phyloP scores from a whole-genome alignment of 257 asterid species.

The Euphrasia confusa region DNA sequence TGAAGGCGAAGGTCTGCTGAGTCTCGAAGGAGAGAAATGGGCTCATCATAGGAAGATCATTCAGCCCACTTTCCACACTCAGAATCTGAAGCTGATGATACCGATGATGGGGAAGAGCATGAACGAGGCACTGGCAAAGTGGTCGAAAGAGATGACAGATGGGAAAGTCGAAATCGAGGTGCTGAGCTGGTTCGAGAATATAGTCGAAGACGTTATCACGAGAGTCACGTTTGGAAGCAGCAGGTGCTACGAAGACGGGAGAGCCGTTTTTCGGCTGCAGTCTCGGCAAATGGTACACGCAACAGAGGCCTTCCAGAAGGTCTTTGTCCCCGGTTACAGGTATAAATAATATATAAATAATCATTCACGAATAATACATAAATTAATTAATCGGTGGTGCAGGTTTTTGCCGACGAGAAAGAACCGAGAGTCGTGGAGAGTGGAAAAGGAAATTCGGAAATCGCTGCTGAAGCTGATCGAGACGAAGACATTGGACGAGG shows the following conservation, averaged over 20 bases:
- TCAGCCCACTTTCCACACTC: slow-evolving; percentile 59
- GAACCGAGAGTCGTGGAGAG: slow-evolving; percentile 59
- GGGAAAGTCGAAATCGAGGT: slow-evolving; percentile 58
- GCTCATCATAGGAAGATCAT: slow-evolving; percentile 77
- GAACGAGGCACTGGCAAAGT: slow-evolving; percentile 43
- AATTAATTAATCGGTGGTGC: neutral
- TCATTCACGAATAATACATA: neutral
- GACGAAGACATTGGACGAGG: slow-evolving; percentile 22
- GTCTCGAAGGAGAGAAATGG: slow-evolving; percentile 82
- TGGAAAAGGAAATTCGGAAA: slow-evolving; percentile 58
- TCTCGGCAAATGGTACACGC: slow-evolving; percentile 71
- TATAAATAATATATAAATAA: slow-evolving; percentile 16
- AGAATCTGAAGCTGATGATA: slow-evolving; percentile 79
- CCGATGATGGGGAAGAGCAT: slow-evolving; percentile 56
- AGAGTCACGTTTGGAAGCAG: slow-evolving; percentile 56
- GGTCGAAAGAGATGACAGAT: slow-evolving; percentile 38
- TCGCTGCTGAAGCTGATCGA: slow-evolving; percentile 50
- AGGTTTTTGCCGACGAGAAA: slow-evolving; percentile 71
- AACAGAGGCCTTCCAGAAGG: slow-evolving; percentile 55
- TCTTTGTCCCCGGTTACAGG: slow-evolving; percentile 71
- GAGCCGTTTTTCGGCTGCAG: slow-evolving; percentile 52
- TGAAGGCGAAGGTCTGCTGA: slow-evolving; percentile 84
- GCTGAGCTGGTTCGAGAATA: slow-evolving; percentile 48
- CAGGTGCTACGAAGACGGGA: slow-evolving; percentile 64
- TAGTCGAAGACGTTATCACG: slow-evolving; percentile 60